phyloP scores from a whole-genome alignment of 2,329 filamentous ascomycete genomes.

The Penicillium sp. region DNA sequence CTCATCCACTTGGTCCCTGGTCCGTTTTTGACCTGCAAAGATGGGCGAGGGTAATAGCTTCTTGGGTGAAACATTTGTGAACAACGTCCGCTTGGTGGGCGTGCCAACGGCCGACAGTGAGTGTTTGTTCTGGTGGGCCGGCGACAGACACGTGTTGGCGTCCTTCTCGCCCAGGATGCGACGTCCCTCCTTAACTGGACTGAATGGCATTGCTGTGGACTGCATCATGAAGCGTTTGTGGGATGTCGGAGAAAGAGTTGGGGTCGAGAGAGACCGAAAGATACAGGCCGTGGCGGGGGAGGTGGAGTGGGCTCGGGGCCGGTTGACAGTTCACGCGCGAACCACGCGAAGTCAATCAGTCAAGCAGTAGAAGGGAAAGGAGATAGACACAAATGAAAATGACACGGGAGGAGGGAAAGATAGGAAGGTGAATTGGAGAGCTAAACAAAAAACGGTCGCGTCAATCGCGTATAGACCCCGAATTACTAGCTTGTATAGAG shows the following conservation, averaged over 20 bases:
- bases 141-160: conserved; percentile 46
- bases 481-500: conserved; percentile 33
- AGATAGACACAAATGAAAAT: background rate
- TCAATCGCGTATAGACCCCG: conserved; percentile 31
- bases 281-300: conserved; percentile 15
- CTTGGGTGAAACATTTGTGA: conserved; percentile 30
- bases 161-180: conserved; percentile 48
- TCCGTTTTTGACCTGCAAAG: conserved; percentile 46
- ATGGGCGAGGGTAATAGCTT: conserved; percentile 38
- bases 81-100: conserved; percentile 32
- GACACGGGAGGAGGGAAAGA: background rate
- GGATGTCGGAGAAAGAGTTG: conserved; percentile 7
- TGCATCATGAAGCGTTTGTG: conserved; percentile 25
- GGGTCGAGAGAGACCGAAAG: conserved; percentile 1
- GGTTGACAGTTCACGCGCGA: conserved; percentile 9
- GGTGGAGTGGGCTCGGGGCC: conserved; percentile 8
- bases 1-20: conserved; percentile 44
- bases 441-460: conserved; percentile 24
- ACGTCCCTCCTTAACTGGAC: conserved; percentile 42
- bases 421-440: background rate
- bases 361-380: background rate
- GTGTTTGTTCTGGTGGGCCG: conserved; percentile 28
- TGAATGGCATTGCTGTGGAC: conserved; percentile 29
- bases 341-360: background rate
- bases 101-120: conserved; percentile 25